Evolutionary conservation across 192 early-diverging fungal genomes (phyloP), one percentile per base, ranked within the genome.

Genomic region (Gigaspora rosea): DNA sequence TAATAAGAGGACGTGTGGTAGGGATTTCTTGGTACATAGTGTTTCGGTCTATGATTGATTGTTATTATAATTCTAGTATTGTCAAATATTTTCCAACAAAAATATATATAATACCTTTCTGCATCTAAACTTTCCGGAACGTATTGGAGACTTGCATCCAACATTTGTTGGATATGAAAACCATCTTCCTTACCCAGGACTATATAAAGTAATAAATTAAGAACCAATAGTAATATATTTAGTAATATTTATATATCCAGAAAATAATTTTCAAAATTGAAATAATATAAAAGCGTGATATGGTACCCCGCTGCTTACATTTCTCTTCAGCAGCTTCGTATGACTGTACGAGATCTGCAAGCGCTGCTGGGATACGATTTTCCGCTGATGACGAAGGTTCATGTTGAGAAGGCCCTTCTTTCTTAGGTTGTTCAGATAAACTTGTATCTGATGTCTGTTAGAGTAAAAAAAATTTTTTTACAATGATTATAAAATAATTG

Each of bases 1-100:
- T 97, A 99, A 80, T 98, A 98, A 50, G 80, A 83, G n/a, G 97
- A 95, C 16, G 94, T 94, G 4, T 89, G 91, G 61, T 91, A 92
- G 36, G 95, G 92, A 46, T 83, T 90, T 80, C 89, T 85, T 36
- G 94, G 93, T 35, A 87, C 79, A 79, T 96, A 94, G 48, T 89
- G 83, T 75, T 93, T 94, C 50, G 89, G 90, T 75, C 89, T 86
- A 78, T 69, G 1, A 7, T 41, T 41, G 41, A 2, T 41, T 41
- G 41, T 41, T 6, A 41, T 6, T 41, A 41, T 3, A 41, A 41
- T 7, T 41, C 41, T 41, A 7, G 41, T 27, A 27, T 27, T 27
- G 27, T 6, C 41, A 6, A 41, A 41, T 7, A 6, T 7, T 41
- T 41, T 41, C 41, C 41, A 41, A 41, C 41, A 41, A 41, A 41